Conservation (phyloP, 192 early-diverging fungal genomes). For the Gonapodya prolifera region DNA sequence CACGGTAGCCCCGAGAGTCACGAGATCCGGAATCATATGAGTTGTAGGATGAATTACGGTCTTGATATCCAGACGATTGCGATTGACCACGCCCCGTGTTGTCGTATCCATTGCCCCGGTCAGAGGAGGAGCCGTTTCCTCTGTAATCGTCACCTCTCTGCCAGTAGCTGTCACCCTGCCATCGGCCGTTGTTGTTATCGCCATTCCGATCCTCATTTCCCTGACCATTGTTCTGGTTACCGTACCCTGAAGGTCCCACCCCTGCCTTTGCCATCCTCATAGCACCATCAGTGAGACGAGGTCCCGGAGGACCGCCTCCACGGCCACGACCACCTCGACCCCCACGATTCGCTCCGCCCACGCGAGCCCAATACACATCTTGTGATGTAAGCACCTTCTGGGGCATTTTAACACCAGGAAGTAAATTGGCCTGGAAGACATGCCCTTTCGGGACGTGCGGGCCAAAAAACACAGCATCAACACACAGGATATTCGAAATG, state of each 20-base stretch:
- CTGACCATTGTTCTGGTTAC: neutral
- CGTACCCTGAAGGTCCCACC: neutral
- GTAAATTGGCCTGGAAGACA: slow-evolving; percentile 15
- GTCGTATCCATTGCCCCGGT: neutral
- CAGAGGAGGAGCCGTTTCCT: neutral
- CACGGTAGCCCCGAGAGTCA: neutral
- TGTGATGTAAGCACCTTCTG: slow-evolving; percentile 13
- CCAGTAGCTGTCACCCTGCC: neutral
- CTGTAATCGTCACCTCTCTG: neutral
- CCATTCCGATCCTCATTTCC: neutral
- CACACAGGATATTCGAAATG: slow-evolving; percentile 47
- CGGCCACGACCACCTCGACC: neutral
- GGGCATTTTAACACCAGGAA: slow-evolving; percentile 24
- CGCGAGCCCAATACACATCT: slow-evolving; percentile 26
- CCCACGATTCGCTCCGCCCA: slow-evolving; percentile 7
- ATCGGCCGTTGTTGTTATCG: neutral
- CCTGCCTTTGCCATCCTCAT: neutral
- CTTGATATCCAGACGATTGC: neutral
- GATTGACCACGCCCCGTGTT: neutral
- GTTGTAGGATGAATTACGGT: neutral
- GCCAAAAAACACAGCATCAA: slow-evolving; percentile 31
- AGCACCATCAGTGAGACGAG: neutral
- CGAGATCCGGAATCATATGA: neutral
- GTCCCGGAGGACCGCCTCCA: neutral
- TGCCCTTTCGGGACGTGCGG: slow-evolving; percentile 17